Percentiles rank a stretch among this genome's conserved stretches.
Conservation (phyloP, 2,329 filamentous ascomycete genomes). For the Simplicillium sp. region DNA sequence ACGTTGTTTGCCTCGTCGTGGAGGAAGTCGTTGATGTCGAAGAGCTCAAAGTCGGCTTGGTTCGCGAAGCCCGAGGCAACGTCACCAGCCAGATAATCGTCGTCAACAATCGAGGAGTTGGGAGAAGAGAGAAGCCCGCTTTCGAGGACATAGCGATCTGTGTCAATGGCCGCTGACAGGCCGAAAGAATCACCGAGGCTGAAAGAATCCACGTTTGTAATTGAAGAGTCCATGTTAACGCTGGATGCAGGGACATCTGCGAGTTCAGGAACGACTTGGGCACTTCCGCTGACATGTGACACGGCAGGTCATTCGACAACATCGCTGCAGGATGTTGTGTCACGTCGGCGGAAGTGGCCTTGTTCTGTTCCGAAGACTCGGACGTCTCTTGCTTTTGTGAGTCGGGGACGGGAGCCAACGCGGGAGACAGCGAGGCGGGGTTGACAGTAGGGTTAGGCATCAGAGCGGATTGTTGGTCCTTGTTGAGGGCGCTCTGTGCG, state of each 20-base stretch:
- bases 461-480: slow-evolving; percentile 28
- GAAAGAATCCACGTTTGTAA: slow-evolving; percentile 53
- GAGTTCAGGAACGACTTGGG: slow-evolving; percentile 34
- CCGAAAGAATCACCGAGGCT: slow-evolving; percentile 61
- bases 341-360: slow-evolving; percentile 62
- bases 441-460: slow-evolving; percentile 44
- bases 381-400: not conserved
- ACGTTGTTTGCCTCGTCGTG: slow-evolving; percentile 37
- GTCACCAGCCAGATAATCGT: slow-evolving; percentile 59
- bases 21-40: slow-evolving; percentile 47
- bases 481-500: slow-evolving; percentile 33
- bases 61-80: slow-evolving; percentile 35
- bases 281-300: slow-evolving; percentile 82
- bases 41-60: slow-evolving; percentile 31
- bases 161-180: slow-evolving; percentile 57
- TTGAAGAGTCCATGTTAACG: slow-evolving; percentile 37
- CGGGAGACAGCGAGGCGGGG: slow-evolving; percentile 51
- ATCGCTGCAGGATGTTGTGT: slow-evolving; percentile 99
- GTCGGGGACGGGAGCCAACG: slow-evolving; percentile 43
- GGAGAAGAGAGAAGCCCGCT: slow-evolving; percentile 66
- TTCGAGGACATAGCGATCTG: slow-evolving; percentile 71
- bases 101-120: slow-evolving; percentile 55
- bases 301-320: slow-evolving; percentile 99
- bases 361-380: slow-evolving; percentile 14
- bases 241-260: slow-evolving; percentile 25